A percentile compares a stretch with the other conserved stretches of the same genome.
phyloP scores from a whole-genome alignment of 441 rosid genomes.

The Populus hybrid region DNA sequence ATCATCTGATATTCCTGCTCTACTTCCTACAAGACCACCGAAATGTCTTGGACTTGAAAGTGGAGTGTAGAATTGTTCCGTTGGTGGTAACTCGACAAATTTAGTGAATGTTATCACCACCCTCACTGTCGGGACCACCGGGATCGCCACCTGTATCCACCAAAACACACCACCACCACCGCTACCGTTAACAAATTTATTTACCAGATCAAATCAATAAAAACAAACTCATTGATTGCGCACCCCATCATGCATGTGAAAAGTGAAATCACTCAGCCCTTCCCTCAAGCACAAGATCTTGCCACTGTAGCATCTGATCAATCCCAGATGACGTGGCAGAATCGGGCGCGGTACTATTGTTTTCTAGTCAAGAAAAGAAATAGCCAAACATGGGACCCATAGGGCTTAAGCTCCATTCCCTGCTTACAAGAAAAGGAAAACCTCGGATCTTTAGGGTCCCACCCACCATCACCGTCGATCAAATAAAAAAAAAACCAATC shows the following conservation, averaged over 20 bases:
- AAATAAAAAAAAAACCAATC: too few relatives aligned
- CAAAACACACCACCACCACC: too few relatives aligned
- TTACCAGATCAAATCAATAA: neutral
- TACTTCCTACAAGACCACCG: constrained; percentile 18
- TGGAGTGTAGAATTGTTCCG: constrained; percentile 81
- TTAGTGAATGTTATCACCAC: constrained; percentile 87
- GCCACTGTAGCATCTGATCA: too few relatives aligned
- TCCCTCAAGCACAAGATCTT: neutral
- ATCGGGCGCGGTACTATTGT: neutral
- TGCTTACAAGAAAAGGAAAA: too few relatives aligned
- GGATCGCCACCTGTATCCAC: constrained; percentile 69
- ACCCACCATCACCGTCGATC: constrained; percentile 10
- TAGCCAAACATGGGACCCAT: too few relatives aligned
- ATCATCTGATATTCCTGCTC: constrained; percentile 18
- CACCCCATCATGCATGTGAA: neutral
- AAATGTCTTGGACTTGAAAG: constrained; percentile 66
- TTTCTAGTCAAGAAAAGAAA: too few relatives aligned
- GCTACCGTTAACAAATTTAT: too few relatives aligned
- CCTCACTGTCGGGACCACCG: constrained; percentile 88
- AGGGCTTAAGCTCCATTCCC: too few relatives aligned
- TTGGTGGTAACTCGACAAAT: constrained; percentile 60
- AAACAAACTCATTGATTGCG: constrained; percentile 1
- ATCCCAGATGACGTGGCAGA: constrained; percentile 13
- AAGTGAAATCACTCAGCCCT: neutral
- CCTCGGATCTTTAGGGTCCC: constrained; percentile 17